These are phyloP conservation scores for Apiospora pterosperma DNA, from an alignment of 2,329 filamentous ascomycete species.

Conservation along the genomic window DNA sequence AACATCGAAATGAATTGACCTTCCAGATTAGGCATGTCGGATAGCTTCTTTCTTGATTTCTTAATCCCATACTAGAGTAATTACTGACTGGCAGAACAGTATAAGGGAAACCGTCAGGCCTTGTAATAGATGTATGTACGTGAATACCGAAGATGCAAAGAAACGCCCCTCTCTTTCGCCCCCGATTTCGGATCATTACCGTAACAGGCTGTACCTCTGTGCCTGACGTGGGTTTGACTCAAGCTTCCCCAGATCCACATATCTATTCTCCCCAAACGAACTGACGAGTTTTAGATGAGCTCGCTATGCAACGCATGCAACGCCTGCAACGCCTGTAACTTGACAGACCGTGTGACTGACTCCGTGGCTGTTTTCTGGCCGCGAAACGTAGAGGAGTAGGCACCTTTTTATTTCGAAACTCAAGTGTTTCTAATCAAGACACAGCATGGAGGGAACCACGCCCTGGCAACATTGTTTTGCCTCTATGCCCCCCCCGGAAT, in stretches of 20 bases:
- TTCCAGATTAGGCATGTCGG: neutral
- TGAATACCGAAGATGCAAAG: neutral
- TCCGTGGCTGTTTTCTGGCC: neutral
- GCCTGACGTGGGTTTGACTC: neutral
- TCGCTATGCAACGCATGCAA: neutral
- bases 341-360: neutral
- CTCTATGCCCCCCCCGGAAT: neutral
- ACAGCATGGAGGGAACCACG: neutral
- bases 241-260: neutral
- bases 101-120: neutral
- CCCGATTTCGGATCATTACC: neutral
- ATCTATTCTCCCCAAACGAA: neutral
- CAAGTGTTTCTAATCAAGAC: neutral
- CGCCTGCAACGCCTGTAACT: too few relatives aligned
- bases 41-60: neutral
- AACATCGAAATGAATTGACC: too few relatives aligned
- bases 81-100: neutral
- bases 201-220: neutral
- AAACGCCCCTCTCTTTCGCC: neutral
- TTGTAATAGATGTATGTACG: neutral
- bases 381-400: neutral
- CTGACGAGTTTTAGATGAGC: neutral
- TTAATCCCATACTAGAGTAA: too few relatives aligned
- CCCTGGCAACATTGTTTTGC: neutral
- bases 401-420: neutral